phyloP scores from a whole-genome alignment of 768 basidiomycete genomes.

The Hypsizygus marmoreus region DNA sequence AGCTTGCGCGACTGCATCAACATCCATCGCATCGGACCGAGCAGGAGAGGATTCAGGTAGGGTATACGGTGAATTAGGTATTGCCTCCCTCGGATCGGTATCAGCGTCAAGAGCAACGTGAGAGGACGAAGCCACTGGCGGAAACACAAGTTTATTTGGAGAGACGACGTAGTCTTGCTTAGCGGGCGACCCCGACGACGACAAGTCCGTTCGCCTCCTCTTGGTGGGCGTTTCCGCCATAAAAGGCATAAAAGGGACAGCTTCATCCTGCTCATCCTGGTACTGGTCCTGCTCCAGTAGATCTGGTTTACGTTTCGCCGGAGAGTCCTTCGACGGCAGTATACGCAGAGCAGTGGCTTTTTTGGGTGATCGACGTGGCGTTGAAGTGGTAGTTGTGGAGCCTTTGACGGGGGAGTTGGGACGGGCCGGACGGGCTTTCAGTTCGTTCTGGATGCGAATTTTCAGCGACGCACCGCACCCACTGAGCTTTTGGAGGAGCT shows the following conservation, averaged over 20 bases:
- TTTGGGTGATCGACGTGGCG: constrained; percentile 23
- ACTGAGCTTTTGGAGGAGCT: constrained; percentile 24
- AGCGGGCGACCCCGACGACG: constrained; percentile 15
- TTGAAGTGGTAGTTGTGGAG: constrained; percentile 20
- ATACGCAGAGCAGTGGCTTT: constrained; percentile 25
- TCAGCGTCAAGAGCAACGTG: constrained; percentile 6
- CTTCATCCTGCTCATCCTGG: constrained; percentile 27
- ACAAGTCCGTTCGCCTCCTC: constrained; percentile 32
- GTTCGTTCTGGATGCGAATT: constrained; percentile 18
- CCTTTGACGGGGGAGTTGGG: constrained; percentile 19
- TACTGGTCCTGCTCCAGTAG: constrained; percentile 15
- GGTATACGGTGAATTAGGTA: constrained; percentile 1
- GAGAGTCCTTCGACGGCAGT: constrained; percentile 37
- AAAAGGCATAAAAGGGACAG: no score
- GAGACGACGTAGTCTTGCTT: constrained; percentile 12
- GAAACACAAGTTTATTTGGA: constrained; percentile 4
- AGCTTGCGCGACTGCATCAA: constrained; percentile 11
- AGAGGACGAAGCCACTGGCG: constrained; percentile 17
- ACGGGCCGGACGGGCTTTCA: constrained; percentile 18
- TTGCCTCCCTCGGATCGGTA: neutral
- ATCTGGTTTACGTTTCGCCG: constrained; percentile 38
- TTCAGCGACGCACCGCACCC: constrained; percentile 21
- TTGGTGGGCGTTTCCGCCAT: constrained; percentile 45
- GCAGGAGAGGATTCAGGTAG: neutral
- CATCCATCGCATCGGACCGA: constrained; percentile 9